Percentiles rank a stretch among this genome's conserved stretches.
Evolutionary conservation across 345 rosid species (phyloP).

Genomic region (Ceriops zippeliana): DNA sequence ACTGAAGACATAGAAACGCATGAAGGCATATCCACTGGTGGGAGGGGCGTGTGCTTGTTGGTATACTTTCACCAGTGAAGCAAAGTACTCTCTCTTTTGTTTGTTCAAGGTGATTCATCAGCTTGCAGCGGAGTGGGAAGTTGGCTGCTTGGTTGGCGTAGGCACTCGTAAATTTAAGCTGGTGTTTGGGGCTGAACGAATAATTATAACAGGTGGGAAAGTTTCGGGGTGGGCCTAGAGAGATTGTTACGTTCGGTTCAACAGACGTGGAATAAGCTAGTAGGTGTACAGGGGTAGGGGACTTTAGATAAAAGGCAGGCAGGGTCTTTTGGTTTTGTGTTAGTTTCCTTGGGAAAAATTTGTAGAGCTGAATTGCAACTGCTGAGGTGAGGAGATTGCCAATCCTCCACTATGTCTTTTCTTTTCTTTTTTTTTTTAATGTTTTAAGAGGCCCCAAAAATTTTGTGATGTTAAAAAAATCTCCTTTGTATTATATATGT

Average conservation of each 20-base stretch:
- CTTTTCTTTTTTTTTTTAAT: too few species aligned
- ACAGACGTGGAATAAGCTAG: conserved; percentile 33
- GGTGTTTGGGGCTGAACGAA: conserved; percentile 13
- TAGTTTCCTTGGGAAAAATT: not conserved
- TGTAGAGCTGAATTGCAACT: conserved; percentile 29
- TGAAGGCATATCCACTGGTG: not conserved
- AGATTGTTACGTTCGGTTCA: conserved; percentile 22
- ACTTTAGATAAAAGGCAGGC: conserved; percentile 3
- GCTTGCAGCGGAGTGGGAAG: conserved; percentile 9
- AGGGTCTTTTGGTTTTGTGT: conserved; percentile 2
- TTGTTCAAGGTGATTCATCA: conserved; percentile 16
- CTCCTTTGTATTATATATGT: too few species aligned
- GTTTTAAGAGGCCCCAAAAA: too few species aligned
- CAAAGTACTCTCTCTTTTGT: conserved; percentile 5
- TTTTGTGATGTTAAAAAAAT: too few species aligned
- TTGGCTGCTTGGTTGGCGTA: conserved; percentile 5
- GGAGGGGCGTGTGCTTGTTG: conserved; percentile 4
- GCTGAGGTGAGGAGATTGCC: conserved; percentile 1
- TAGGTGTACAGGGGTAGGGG: conserved; percentile 8
- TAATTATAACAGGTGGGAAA: conserved; percentile 6
- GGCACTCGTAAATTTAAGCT: conserved; percentile 13
- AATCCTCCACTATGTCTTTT: conserved; percentile 8
- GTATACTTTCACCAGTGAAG: conserved; percentile 5
- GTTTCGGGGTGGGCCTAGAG: too few species aligned
- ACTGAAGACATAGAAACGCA: not conserved